phyloP scores from a whole-genome alignment of 2,329 filamentous ascomycete species.

The Penicillium italicum region DNA sequence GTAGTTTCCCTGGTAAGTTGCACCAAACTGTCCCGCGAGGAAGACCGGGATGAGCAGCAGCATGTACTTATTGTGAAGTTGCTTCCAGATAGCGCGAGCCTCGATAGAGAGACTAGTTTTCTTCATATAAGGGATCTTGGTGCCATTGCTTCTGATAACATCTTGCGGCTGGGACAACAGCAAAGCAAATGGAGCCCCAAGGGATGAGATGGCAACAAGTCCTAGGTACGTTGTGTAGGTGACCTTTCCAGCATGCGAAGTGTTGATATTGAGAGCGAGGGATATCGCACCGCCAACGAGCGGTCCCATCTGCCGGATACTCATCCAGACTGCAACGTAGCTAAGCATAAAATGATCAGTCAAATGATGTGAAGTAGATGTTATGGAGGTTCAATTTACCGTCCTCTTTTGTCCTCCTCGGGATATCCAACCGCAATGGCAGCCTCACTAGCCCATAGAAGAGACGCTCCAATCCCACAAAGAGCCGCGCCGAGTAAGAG shows the following conservation, averaged over 20 bases:
- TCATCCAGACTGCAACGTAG: slow-evolving; percentile 52
- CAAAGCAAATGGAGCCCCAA: slow-evolving; percentile 47
- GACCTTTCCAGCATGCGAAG: slow-evolving; percentile 46
- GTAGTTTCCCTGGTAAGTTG: slow-evolving; percentile 52
- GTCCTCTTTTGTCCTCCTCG: slow-evolving; percentile 45
- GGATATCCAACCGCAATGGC: slow-evolving; percentile 47
- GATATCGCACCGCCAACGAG: slow-evolving; percentile 53
- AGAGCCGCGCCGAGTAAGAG: slow-evolving; percentile 46
- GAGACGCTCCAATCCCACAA: slow-evolving; percentile 43
- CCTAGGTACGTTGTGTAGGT: slow-evolving; percentile 43
- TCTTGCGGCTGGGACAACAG: slow-evolving; percentile 48
- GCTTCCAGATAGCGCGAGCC: slow-evolving; percentile 36
- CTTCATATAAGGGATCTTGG: slow-evolving; percentile 24
- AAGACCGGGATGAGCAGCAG: slow-evolving; percentile 50
- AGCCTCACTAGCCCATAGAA: slow-evolving; percentile 42
- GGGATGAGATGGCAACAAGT: slow-evolving; percentile 40
- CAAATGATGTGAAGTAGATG: background rate
- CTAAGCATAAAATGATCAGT: slow-evolving; percentile 13
- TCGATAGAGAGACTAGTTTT: slow-evolving; percentile 34
- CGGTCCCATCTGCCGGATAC: slow-evolving; percentile 52
- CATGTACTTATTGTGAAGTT: slow-evolving; percentile 47
- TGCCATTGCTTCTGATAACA: slow-evolving; percentile 43
- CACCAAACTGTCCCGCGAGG: slow-evolving; percentile 51
- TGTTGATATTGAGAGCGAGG: slow-evolving; percentile 48
- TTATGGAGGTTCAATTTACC: slow-evolving; percentile 31